phyloP scores from a whole-genome alignment of 176 grass and related monocot genomes.

The Hordeum vulgare region MorexV3_pseudomolecules_assembly NC_058518.1:461685221-461685720 shows the following conservation, averaged over 20 bases:
- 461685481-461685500: constrained; percentile 35
- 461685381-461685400: not conserved
- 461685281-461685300: constrained; percentile 74
- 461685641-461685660: constrained; percentile 48
- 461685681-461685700: constrained; percentile 51
- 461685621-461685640: constrained; percentile 47
- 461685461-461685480: not conserved
- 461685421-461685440: too few species aligned
- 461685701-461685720: constrained; percentile 44
- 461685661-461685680: constrained; percentile 87
- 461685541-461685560: constrained; percentile 76
- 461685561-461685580: constrained; percentile 77
- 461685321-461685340: constrained; percentile 97
- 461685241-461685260: constrained; percentile 63
- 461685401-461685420: too few species aligned
- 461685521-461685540: constrained; percentile 64
- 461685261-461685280: constrained; percentile 69
- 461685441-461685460: too few species aligned
- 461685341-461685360: constrained; percentile 39
- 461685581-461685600: constrained; percentile 85
- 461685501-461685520: constrained; percentile 70
- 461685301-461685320: constrained; percentile 87
- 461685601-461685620: constrained; percentile 40
- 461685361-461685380: constrained; percentile 18
- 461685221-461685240: constrained; percentile 43